These are phyloP conservation scores for Sporothrix euskadiensis DNA, from an alignment of 2,329 filamentous ascomycete genomes.

Conservation along the genomic window DNA sequence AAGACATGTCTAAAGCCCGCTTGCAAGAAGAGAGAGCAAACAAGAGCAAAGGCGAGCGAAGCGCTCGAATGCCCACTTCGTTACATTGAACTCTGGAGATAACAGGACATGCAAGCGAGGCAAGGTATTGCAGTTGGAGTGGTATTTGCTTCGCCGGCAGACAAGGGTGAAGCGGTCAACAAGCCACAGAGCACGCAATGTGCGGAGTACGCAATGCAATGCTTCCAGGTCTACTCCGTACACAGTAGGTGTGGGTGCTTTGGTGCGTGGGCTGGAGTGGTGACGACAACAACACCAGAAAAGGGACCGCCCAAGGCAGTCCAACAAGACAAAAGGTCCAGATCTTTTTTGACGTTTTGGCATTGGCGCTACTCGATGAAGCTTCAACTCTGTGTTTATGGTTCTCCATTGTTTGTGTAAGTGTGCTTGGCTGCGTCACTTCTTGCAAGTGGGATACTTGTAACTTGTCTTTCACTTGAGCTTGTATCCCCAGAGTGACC, in stretches of 20 bases:
- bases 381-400: not conserved
- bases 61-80: not conserved
- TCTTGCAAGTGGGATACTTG: not conserved
- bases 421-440: not conserved
- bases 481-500: not conserved
- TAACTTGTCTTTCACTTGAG: not conserved
- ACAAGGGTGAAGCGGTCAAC: not conserved
- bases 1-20: not conserved
- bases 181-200: constrained; percentile 10
- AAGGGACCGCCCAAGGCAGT: not conserved
- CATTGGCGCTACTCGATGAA: constrained; percentile 1
- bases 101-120: not conserved
- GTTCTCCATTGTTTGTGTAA: not conserved
- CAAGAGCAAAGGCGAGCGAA: not conserved
- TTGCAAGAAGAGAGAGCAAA: not conserved
- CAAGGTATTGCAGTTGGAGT: not conserved
- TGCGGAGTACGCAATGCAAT: too few relatives aligned
- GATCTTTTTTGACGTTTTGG: constrained; percentile 7
- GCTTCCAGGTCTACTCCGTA: too few relatives aligned
- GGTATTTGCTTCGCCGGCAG: not conserved
- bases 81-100: not conserved
- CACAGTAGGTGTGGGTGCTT: too few relatives aligned
- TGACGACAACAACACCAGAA: not conserved
- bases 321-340: not conserved
- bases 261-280: too few relatives aligned